A percentile compares a stretch with the other conserved stretches of the same genome.
Evolutionary conservation across 805 yeast genomes (phyloP).

Genomic region (Yarrowia deformans): DNA sequence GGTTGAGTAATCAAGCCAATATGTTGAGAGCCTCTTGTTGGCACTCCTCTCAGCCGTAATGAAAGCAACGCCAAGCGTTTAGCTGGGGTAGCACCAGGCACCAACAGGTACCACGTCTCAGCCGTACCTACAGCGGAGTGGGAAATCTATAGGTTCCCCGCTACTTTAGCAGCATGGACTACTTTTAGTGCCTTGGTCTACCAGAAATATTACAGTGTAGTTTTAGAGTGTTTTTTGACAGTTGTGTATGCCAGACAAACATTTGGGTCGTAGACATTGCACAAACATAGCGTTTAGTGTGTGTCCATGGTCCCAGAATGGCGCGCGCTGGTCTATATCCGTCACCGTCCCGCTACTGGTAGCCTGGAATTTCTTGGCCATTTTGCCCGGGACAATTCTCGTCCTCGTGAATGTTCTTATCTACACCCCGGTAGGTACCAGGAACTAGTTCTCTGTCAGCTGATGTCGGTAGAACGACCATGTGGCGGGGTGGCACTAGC

Average conservation of each 20-base stretch:
- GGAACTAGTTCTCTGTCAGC: neutral
- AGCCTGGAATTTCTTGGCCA: constrained; percentile 15
- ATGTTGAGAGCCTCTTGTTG: no score
- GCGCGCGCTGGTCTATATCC: neutral
- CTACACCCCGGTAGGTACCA: neutral
- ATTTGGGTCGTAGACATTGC: constrained; percentile 1
- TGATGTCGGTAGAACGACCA: neutral
- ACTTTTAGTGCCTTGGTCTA: neutral
- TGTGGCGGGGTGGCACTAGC: neutral
- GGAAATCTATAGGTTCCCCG: neutral
- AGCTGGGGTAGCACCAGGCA: neutral
- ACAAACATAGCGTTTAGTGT: neutral
- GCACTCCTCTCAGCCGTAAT: neutral
- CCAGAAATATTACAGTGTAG: neutral
- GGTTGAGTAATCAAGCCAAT: neutral
- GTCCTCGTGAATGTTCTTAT: constrained; percentile 7
- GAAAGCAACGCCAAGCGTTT: no score
- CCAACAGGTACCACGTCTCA: neutral
- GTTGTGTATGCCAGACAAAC: neutral
- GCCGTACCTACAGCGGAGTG: constrained; percentile 4
- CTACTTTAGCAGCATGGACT: neutral
- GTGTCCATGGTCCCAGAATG: neutral
- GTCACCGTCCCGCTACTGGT: neutral
- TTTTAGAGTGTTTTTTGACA: neutral
- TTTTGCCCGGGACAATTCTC: neutral